Evolutionary conservation across 345 rosid genomes (phyloP).

Genomic region (Salix caprea): DNA sequence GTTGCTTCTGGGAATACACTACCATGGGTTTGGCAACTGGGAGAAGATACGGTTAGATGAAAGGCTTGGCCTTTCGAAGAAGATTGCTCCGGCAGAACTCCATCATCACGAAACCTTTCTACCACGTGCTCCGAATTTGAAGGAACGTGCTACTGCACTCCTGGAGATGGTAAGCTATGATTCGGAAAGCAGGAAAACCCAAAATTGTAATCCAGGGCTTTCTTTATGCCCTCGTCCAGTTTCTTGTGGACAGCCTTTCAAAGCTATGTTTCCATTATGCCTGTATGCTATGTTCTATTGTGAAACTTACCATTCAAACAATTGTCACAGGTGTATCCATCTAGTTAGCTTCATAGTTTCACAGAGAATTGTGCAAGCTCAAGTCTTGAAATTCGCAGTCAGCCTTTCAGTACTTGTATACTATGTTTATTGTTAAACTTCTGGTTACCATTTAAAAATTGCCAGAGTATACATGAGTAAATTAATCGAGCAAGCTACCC

Average conservation of each 20-base stretch:
- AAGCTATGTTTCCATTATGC: background rate
- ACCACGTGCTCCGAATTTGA: conserved; percentile 96
- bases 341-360: background rate
- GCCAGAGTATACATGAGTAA: background rate
- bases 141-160: conserved; percentile 97
- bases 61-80: conserved; percentile 81
- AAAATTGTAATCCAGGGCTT: background rate
- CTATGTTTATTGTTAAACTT: background rate
- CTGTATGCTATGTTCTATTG: background rate
- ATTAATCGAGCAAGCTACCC: background rate
- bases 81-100: conserved; percentile 97
- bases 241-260: background rate
- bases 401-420: background rate
- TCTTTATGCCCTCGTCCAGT: background rate
- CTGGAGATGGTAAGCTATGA: conserved; percentile 71
- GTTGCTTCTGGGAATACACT: conserved; percentile 85
- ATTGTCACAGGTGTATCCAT: background rate
- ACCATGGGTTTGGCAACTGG: conserved; percentile 98
- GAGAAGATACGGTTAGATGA: conserved; percentile 94
- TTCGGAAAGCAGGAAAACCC: background rate
- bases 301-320: background rate
- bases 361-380: background rate
- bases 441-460: background rate
- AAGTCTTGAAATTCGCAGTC: background rate
- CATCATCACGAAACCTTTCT: conserved; percentile 99